Evolutionary conservation across 768 basidiomycete genomes (phyloP).

Genomic region (Dendrothele bispora): DNA sequence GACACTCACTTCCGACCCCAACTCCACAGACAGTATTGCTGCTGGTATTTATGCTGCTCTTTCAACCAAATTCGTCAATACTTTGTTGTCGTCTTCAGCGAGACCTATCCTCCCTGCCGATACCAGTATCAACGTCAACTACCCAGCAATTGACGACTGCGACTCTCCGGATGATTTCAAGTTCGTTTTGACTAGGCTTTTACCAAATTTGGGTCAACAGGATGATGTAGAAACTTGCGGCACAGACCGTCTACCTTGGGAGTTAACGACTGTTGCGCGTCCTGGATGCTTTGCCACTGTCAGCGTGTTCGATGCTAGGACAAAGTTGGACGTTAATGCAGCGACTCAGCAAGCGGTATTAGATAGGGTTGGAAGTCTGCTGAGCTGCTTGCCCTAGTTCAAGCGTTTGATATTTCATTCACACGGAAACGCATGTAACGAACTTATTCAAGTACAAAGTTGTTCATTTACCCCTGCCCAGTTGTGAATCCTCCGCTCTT

Average conservation of each 20-base stretch:
- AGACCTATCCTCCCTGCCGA: constrained; percentile 40
- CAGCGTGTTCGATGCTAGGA: constrained; percentile 43
- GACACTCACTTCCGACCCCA: constrained; percentile 36
- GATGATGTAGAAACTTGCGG: constrained; percentile 50
- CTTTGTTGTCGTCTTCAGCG: constrained; percentile 24
- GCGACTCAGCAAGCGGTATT: constrained; percentile 39
- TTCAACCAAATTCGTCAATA: constrained; percentile 35
- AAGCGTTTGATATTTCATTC: too few species aligned
- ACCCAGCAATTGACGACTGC: constrained; percentile 37
- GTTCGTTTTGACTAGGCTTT: constrained; percentile 44
- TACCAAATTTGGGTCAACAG: too few species aligned
- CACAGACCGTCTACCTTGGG: constrained; percentile 39
- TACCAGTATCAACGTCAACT: constrained; percentile 51
- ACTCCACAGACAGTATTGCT: constrained; percentile 32
- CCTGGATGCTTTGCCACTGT: constrained; percentile 47
- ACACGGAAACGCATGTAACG: too few species aligned
- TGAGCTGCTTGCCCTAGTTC: constrained; percentile 17
- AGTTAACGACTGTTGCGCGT: constrained; percentile 35
- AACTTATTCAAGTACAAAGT: too few species aligned
- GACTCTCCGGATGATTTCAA: constrained; percentile 33
- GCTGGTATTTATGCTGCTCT: constrained; percentile 44
- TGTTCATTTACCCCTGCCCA: too few species aligned
- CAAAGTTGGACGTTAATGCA: constrained; percentile 43
- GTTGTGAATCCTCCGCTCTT: too few species aligned
- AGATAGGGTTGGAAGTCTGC: constrained; percentile 30